Conservation (phyloP, 331 rosid genomes). For the Malus hybrid region DNA sequence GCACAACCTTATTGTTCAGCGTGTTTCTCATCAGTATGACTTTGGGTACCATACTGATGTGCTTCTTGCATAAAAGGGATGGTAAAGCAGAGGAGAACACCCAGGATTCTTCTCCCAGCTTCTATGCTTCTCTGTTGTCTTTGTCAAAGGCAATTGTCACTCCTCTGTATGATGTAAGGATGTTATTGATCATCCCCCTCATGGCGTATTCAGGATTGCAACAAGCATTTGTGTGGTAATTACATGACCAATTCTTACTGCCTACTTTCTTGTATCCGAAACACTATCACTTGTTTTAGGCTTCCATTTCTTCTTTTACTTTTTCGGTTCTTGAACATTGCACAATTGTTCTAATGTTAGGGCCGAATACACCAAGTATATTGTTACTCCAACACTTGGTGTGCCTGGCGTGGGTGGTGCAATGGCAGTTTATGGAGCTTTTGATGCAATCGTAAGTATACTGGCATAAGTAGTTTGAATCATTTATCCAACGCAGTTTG, state of each 20-base stretch:
- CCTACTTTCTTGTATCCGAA: constrained; percentile 16
- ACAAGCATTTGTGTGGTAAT: constrained; percentile 94
- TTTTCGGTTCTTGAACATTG: constrained; percentile 1
- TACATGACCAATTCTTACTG: constrained; percentile 18
- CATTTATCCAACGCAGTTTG: background rate
- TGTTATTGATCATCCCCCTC: constrained; percentile 84
- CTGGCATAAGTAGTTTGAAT: background rate
- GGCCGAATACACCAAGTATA: constrained; percentile 76
- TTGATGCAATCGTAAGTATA: constrained; percentile 85
- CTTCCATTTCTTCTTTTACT: constrained; percentile 1
- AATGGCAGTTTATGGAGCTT: constrained; percentile 94
- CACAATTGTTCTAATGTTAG: constrained; percentile 29
- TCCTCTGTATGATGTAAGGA: constrained; percentile 53
- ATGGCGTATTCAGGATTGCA: constrained; percentile 92
- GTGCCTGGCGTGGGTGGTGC: constrained; percentile 90
- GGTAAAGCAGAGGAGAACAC: constrained; percentile 32
- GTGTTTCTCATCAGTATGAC: constrained; percentile 74
- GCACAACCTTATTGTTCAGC: constrained; percentile 63
- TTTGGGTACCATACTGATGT: constrained; percentile 71
- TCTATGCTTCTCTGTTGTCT: constrained; percentile 40
- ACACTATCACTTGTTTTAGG: background rate
- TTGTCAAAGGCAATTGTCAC: constrained; percentile 43
- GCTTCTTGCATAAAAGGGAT: constrained; percentile 54
- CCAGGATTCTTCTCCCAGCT: constrained; percentile 28
- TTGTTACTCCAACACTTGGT: constrained; percentile 78